phyloP scores from a whole-genome alignment of 2,329 filamentous ascomycete species.

The Alternaria consortialis region DNA sequence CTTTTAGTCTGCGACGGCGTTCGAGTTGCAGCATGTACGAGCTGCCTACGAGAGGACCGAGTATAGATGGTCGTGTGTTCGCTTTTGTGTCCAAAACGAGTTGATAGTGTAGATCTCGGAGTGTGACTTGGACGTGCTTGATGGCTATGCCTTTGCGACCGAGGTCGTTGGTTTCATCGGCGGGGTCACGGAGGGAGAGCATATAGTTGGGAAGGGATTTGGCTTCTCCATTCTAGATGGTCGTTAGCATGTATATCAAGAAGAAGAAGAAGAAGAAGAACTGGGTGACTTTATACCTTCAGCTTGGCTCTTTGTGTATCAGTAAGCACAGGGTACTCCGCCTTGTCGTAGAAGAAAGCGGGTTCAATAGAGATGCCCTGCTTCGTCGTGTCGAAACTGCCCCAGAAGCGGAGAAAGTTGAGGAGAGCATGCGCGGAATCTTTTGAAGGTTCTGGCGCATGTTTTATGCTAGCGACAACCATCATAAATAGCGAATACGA shows the following conservation, averaged over 20 bases:
- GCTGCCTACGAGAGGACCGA: slow-evolving; percentile 32
- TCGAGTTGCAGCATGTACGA: slow-evolving; percentile 25
- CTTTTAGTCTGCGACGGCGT: slow-evolving; percentile 24
- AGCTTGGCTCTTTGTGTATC: slow-evolving; percentile 24
- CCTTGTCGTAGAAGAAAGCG: slow-evolving; percentile 55
- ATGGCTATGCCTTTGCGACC: slow-evolving; percentile 60
- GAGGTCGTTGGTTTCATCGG: slow-evolving; percentile 65
- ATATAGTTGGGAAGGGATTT: slow-evolving; percentile 43
- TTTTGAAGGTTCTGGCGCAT: slow-evolving; percentile 46
- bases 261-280: background rate
- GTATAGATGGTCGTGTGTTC: slow-evolving; percentile 30
- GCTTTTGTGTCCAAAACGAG: slow-evolving; percentile 23
- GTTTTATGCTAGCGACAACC: slow-evolving; percentile 63
- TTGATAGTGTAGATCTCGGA: slow-evolving; percentile 36
- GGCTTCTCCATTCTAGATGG: slow-evolving; percentile 19
- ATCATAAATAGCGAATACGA: slow-evolving; percentile 67
- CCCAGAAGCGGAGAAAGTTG: slow-evolving; percentile 61
- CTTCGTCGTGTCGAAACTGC: slow-evolving; percentile 55
- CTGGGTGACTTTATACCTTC: slow-evolving; percentile 25
- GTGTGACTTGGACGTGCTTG: slow-evolving; percentile 59
- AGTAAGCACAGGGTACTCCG: slow-evolving; percentile 27
- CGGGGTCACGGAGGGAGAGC: slow-evolving; percentile 67
- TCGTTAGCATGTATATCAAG: slow-evolving; percentile 14
- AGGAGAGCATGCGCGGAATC: slow-evolving; percentile 57
- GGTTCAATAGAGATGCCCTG: slow-evolving; percentile 62